phyloP scores from a whole-genome alignment of 23 red algal species.

The Chondrus crispus region DNA sequence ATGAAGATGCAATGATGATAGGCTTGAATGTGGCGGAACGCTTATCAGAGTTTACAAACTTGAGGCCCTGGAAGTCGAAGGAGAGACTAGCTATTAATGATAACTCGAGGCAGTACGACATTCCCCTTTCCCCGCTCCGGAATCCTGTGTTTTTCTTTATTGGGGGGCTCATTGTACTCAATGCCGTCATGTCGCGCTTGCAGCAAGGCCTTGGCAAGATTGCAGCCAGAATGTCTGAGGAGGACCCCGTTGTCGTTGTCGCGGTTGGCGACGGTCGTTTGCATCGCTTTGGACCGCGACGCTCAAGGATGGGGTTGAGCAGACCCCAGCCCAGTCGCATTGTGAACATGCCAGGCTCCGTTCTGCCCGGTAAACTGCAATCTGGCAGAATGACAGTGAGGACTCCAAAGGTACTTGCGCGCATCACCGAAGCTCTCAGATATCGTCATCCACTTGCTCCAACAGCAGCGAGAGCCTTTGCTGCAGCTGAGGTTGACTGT shows the following conservation, averaged over 20 bases:
- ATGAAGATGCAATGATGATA: slow-evolving; percentile 88
- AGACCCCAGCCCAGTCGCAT: too few species aligned
- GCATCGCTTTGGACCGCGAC: slow-evolving; percentile 51
- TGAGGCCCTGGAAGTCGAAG: slow-evolving; percentile 49
- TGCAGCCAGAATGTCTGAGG: slow-evolving; percentile 38
- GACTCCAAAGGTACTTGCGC: slow-evolving; percentile 38
- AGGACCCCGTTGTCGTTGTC: slow-evolving; percentile 37
- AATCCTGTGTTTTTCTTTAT: slow-evolving; percentile 23
- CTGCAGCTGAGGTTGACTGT: slow-evolving; percentile 50
- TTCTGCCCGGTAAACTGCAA: background rate
- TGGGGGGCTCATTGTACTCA: slow-evolving; percentile 29
- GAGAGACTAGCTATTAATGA: slow-evolving; percentile 52
- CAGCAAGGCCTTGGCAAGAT: slow-evolving; percentile 40
- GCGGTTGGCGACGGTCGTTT: slow-evolving; percentile 43
- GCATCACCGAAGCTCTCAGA: slow-evolving; percentile 51
- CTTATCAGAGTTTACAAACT: slow-evolving; percentile 11
- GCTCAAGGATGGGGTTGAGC: background rate
- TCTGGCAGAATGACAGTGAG: slow-evolving; percentile 26
- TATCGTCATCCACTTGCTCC: slow-evolving; percentile 41
- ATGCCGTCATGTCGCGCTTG: slow-evolving; percentile 43
- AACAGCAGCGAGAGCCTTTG: slow-evolving; percentile 38
- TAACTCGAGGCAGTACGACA: slow-evolving; percentile 39
- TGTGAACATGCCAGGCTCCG: too few species aligned
- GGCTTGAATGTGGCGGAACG: slow-evolving; percentile 81
- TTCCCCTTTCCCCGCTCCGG: slow-evolving; percentile 23